Base-by-base conservation (phyloP, 1,139 yeast genomes). In the Blastobotrys capitulatus region DNA sequence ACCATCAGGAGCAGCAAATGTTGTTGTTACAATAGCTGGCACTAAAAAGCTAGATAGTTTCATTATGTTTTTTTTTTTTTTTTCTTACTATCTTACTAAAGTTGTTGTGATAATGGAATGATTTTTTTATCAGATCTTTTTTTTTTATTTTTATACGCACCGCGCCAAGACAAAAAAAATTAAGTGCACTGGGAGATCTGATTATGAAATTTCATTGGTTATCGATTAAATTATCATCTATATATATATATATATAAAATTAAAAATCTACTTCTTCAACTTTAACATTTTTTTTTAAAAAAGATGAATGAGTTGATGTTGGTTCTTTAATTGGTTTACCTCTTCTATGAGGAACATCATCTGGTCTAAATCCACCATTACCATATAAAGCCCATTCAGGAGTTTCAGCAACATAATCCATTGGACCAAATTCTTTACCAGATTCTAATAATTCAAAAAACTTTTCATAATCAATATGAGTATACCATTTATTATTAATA, bases 351-450 rank as follows among this genome's bases (percentile, higher is more conserved):
- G 69, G 53, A 4, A 63, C 61, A 67, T 89, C 96, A 6, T 76
- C 86, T 1, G 97, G 97, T 58, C 83, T 87, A 71, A 89, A 89
- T 0, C 97, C 97, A 10, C 90, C 96, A 22, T 92, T 80, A 1
- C 96, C 97, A 79, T 88, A 89, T 49, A 82, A 76, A 0, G 97
- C 96, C 96, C 96, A 89, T 39, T 76, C 80, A 0, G 96, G 96
- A 1, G 97, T 88, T 57, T 83, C 83, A 18, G 81, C 75, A 27
- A 83, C 73, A 64, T 89, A 89, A 60, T 89, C 97, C 75, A 86
- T 70, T 52, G 88, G 94, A 16, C 77, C 80, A 64, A 89, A 89
- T 51, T 73, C 66, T 8, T 67, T 70, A 4, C 73, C 72, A 37
- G 79, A 71, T 56, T 79, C 79, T 50, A 87, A 73, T 50, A 89